These are phyloP conservation scores for Pseudozyma sp. DNA, from an alignment of 1,284 basidiomycete genomes.

Conservation along the genomic window DNA sequence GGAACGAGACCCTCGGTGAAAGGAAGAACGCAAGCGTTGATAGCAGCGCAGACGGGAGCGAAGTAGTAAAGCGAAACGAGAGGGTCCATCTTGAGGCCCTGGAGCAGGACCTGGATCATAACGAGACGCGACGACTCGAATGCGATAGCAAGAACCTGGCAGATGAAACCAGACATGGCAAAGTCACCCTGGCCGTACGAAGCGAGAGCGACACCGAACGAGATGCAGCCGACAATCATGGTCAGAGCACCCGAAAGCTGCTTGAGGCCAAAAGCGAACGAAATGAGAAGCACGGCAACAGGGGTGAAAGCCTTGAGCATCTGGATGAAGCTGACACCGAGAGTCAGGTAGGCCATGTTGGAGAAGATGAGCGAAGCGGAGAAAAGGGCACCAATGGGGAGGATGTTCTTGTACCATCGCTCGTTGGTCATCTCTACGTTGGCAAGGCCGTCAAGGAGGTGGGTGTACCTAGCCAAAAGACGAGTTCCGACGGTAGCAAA, in stretches of 20 bases:
- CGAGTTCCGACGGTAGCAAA: slow-evolving; percentile 86
- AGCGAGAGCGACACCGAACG: slow-evolving; percentile 86
- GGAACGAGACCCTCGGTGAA: slow-evolving; percentile 91
- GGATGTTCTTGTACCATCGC: slow-evolving; percentile 77
- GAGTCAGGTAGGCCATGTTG: slow-evolving; percentile 93
- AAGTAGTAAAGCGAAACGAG: slow-evolving; percentile 91
- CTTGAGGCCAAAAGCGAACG: slow-evolving; percentile 87
- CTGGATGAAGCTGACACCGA: slow-evolving; percentile 93
- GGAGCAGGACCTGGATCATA: slow-evolving; percentile 94
- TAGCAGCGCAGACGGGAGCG: slow-evolving; percentile 80
- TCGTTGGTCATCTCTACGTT: slow-evolving; percentile 80
- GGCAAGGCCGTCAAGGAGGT: slow-evolving; percentile 86
- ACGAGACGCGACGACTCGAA: slow-evolving; percentile 92
- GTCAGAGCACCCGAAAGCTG: slow-evolving; percentile 85
- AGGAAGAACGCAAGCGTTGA: slow-evolving; percentile 86
- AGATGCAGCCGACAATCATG: slow-evolving; percentile 91
- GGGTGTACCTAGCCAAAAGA: slow-evolving; percentile 86
- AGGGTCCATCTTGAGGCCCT: slow-evolving; percentile 95
- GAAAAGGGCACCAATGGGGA: slow-evolving; percentile 93
- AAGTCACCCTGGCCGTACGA: slow-evolving; percentile 88
- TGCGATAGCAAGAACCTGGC: slow-evolving; percentile 71
- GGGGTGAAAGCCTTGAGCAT: slow-evolving; percentile 99
- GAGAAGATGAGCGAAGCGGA: slow-evolving; percentile 89
- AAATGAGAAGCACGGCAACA: slow-evolving; percentile 93
- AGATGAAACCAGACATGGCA: slow-evolving; percentile 84